phyloP scores from a whole-genome alignment of 352 stramenopile species.

The Phytophthora lateralis region DNA sequence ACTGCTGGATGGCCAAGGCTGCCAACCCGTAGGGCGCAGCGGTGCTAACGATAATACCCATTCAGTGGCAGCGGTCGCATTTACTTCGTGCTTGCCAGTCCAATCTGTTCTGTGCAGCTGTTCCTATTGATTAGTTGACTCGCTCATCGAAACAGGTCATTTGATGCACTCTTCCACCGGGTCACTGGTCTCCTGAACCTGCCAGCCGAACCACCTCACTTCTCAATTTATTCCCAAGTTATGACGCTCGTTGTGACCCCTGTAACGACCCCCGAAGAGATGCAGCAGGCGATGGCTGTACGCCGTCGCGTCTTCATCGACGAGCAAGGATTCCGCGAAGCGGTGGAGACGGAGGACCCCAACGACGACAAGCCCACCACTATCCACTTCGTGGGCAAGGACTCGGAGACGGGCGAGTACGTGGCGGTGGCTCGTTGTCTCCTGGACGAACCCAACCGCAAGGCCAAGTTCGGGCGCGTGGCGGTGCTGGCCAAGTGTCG shows the following conservation, averaged over 20 bases:
- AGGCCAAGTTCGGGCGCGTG: constrained; percentile 68
- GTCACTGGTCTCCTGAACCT: constrained; percentile 6
- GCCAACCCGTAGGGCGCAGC: constrained; percentile 7
- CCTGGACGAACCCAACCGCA: constrained; percentile 37
- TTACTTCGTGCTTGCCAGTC: neutral
- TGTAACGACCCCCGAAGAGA: constrained; percentile 48
- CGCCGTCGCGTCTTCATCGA: constrained; percentile 63
- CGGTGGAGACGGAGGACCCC: constrained; percentile 48
- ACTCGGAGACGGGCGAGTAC: constrained; percentile 63
- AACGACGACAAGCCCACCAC: constrained; percentile 55
- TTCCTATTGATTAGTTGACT: constrained; percentile 9
- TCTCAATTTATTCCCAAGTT: constrained; percentile 13
- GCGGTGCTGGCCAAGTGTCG: constrained; percentile 64
- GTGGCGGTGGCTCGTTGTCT: constrained; percentile 64
- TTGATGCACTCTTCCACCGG: constrained; percentile 19
- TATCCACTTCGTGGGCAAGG: constrained; percentile 62
- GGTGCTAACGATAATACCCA: constrained; percentile 2
- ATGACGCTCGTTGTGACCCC: constrained; percentile 51
- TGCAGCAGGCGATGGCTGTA: constrained; percentile 49
- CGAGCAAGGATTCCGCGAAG: constrained; percentile 54
- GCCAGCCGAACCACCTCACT: constrained; percentile 6
- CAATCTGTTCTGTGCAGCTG: constrained; percentile 3
- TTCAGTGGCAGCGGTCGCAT: too few species aligned
- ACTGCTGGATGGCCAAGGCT: constrained; percentile 45
- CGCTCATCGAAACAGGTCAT: constrained; percentile 24